Conservation (phyloP, 2,329 filamentous ascomycete species). For the Botrytis elliptica region DNA sequence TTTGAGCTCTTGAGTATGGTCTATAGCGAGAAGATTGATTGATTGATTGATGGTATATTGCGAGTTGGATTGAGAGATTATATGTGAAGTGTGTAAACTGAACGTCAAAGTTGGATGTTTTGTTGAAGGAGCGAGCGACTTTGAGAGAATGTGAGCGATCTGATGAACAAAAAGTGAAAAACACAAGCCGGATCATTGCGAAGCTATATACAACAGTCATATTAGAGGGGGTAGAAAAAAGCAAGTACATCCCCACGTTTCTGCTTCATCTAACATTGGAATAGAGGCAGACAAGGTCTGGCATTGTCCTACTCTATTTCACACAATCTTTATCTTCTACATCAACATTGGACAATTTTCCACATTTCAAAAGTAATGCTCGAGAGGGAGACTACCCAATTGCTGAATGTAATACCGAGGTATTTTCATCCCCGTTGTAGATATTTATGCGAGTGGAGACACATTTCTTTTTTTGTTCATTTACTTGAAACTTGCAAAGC, state of each 20-base stretch:
- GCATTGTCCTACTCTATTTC: neutral
- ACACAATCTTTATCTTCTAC: neutral
- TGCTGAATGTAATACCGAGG: neutral
- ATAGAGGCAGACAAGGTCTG: neutral
- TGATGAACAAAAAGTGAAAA: neutral
- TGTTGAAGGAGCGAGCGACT: neutral
- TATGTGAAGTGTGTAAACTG: neutral
- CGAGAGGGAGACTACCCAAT: neutral
- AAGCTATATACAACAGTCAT: neutral
- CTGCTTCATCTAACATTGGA: neutral
- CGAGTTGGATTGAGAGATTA: no score
- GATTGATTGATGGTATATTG: neutral
- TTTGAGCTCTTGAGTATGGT: rapidly evolving
- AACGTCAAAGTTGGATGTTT: neutral
- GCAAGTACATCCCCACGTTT: neutral
- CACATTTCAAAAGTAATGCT: neutral
- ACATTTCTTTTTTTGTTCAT: neutral
- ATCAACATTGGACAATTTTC: neutral
- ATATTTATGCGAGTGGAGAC: neutral
- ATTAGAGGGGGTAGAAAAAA: neutral
- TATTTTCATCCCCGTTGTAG: neutral
- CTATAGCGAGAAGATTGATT: neutral
- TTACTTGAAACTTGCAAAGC: neutral
- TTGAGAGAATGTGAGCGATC: neutral
- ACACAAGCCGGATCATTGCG: neutral